Conservation (phyloP, 805 yeast genomes). For the Komagataella kurtzmanii region DNA sequence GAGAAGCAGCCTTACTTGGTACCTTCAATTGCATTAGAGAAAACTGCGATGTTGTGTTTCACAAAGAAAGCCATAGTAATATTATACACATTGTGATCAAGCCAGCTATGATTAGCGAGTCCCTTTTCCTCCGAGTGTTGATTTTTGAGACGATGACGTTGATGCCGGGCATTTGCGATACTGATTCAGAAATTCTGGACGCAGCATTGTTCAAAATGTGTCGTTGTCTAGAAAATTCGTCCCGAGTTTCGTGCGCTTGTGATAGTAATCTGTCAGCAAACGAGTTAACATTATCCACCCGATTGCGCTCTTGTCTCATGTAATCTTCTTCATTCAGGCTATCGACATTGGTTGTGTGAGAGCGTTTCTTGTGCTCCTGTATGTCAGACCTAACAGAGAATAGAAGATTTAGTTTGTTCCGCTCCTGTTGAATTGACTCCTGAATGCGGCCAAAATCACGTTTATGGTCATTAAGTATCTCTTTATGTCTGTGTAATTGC, state of each 20-base stretch:
- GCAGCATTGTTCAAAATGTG: constrained; percentile 50
- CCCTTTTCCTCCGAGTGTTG: constrained; percentile 80
- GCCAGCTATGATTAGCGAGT: constrained; percentile 68
- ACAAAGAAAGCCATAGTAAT: constrained; percentile 27
- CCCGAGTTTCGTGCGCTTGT: constrained; percentile 87
- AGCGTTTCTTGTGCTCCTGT: constrained; percentile 40
- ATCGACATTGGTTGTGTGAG: constrained; percentile 13
- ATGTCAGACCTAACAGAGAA: constrained; percentile 72
- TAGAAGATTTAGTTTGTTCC: constrained; percentile 62
- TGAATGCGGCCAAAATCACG: constrained; percentile 47
- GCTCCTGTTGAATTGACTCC: constrained; percentile 49
- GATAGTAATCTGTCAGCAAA: constrained; percentile 68
- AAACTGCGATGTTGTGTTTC: background rate
- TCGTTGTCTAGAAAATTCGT: constrained; percentile 67
- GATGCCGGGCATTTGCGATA: constrained; percentile 72
- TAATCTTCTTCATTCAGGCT: constrained; percentile 46
- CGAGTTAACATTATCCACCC: constrained; percentile 61
- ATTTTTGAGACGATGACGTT: constrained; percentile 64
- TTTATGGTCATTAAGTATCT: constrained; percentile 58
- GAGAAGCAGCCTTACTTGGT: too few relatives aligned
- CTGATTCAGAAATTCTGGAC: constrained; percentile 41
- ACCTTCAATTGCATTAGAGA: background rate
- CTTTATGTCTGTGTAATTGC: constrained; percentile 75
- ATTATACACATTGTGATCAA: constrained; percentile 65
- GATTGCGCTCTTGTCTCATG: constrained; percentile 59